These are phyloP conservation scores for Aspergillus saccharolyticus DNA, from an alignment of 495 filamentous ascomycete genomes.

Conservation along the genomic window DNA sequence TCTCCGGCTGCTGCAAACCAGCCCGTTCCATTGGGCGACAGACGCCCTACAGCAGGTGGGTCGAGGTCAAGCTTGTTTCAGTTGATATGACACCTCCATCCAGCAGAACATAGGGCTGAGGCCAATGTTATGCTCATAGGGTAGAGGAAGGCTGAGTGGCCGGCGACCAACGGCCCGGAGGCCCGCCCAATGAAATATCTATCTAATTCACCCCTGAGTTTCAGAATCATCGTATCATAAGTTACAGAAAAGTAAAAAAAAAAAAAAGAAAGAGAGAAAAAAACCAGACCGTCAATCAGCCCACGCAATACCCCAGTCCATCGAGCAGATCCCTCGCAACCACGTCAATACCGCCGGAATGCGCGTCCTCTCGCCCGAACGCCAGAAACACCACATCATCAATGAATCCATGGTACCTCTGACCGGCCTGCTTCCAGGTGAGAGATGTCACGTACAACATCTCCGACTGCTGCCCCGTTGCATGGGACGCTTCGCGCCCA, in stretches of 20 bases:
- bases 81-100: background rate
- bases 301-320: slow-evolving; percentile 28
- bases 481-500: slow-evolving; percentile 24
- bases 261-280: too few species aligned
- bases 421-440: slow-evolving; percentile 41
- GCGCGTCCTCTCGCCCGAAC: slow-evolving; percentile 47
- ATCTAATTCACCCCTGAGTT: too few species aligned
- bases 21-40: background rate
- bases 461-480: slow-evolving; percentile 20
- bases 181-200: too few species aligned
- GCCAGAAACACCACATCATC: slow-evolving; percentile 47
- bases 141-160: too few species aligned
- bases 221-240: too few species aligned
- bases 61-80: background rate
- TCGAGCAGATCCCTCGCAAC: slow-evolving; percentile 40
- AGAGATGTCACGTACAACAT: slow-evolving; percentile 51
- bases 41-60: background rate
- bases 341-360: slow-evolving; percentile 42
- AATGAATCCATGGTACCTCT: slow-evolving; percentile 44
- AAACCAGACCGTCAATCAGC: background rate
- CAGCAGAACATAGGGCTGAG: background rate
- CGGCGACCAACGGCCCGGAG: too few species aligned
- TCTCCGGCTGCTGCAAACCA: background rate
- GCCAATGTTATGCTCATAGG: too few species aligned
- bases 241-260: too few species aligned